Conservation (phyloP, 495 filamentous ascomycete genomes). For the Barbatosphaeria neglecta region DNA sequence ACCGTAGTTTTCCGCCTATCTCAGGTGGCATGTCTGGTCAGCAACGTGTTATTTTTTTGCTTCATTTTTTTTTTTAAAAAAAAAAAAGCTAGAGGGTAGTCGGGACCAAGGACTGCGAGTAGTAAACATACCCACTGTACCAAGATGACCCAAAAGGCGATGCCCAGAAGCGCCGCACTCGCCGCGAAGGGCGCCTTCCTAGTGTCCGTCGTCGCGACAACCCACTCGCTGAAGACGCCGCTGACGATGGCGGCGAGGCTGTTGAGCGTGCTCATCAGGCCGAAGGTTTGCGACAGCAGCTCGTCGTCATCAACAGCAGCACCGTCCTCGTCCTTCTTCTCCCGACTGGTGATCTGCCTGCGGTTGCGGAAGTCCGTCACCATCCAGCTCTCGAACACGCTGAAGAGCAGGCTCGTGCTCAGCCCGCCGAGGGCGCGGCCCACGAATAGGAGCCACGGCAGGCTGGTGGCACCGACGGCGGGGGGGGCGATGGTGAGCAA, state of each 20-base stretch:
- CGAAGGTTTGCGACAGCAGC: constrained; percentile 37
- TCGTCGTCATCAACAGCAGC: no score
- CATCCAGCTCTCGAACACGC: constrained; percentile 48
- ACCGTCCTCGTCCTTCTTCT: constrained; percentile 17
- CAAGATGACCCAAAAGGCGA: constrained; percentile 29
- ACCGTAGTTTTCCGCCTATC: constrained; percentile 37
- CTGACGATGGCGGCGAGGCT: constrained; percentile 37
- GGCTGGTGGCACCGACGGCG: constrained; percentile 10
- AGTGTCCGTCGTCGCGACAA: constrained; percentile 27
- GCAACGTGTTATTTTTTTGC: constrained; percentile 2
- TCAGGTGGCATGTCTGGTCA: no score
- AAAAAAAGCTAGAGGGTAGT: background rate
- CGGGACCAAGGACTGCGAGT: no score
- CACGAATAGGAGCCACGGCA: constrained; percentile 29
- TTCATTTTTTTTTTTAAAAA: background rate
- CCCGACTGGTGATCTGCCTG: no score
- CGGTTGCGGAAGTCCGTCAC: constrained; percentile 36
- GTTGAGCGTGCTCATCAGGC: constrained; percentile 39
- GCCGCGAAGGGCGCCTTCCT: constrained; percentile 40
- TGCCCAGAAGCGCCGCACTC: constrained; percentile 22
- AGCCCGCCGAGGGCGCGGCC: constrained; percentile 44
- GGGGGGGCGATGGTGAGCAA: constrained; percentile 22
- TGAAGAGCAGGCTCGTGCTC: constrained; percentile 42
- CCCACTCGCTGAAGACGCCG: constrained; percentile 44
- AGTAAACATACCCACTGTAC: constrained; percentile 40